phyloP scores from a whole-genome alignment of 2,329 filamentous ascomycete species.

The Cladosporium sp. region DNA sequence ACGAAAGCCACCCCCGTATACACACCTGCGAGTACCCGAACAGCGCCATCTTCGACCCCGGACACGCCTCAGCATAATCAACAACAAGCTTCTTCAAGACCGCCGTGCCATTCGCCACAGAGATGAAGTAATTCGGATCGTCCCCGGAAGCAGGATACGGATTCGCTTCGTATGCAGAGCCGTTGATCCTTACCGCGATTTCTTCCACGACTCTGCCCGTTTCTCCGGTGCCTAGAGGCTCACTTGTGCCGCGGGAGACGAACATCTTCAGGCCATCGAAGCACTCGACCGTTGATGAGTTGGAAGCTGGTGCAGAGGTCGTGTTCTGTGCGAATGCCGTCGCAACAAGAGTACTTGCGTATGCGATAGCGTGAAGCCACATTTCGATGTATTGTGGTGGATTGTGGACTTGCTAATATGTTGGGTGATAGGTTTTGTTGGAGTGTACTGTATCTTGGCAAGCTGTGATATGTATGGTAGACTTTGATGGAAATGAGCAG shows the following conservation, averaged over 20 bases:
- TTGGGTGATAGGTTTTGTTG: background rate
- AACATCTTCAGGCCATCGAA: background rate
- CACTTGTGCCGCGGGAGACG: background rate
- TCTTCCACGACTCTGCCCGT: background rate
- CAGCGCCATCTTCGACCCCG: background rate
- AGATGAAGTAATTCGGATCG: background rate
- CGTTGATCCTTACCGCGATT: background rate
- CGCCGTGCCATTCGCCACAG: background rate
- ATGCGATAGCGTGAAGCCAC: too few species aligned
- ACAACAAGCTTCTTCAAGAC: background rate
- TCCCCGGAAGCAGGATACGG: background rate
- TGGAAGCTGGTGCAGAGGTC: background rate
- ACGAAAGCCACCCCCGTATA: too few species aligned
- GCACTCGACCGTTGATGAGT: background rate
- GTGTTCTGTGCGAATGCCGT: background rate
- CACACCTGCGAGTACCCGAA: background rate
- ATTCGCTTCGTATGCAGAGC: background rate
- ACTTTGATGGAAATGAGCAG: background rate
- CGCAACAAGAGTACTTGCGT: background rate
- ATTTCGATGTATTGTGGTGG: background rate
- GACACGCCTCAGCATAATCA: background rate
- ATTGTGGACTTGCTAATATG: background rate
- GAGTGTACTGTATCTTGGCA: background rate
- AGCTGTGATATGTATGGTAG: background rate
- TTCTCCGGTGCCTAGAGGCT: background rate